Evolutionary conservation across 305 asterid species (phyloP), one percentile per base, ranked within the genome.

Genomic region (Nicotiana rustica): DNA sequence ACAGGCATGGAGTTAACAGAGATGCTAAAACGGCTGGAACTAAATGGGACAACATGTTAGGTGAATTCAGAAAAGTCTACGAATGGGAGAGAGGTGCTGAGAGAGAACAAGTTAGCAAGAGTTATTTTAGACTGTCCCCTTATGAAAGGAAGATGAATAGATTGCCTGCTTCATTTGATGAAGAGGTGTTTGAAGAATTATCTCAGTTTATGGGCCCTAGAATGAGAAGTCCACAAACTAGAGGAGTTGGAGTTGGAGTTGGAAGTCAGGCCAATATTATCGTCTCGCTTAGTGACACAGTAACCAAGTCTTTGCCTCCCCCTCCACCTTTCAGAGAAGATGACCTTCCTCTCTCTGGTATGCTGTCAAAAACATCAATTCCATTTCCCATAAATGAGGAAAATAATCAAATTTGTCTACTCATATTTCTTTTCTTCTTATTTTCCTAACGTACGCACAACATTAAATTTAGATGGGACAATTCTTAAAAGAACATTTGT

Each of bases 11-110:
- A 33, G 84, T 89, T 25, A 83, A 82, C 33, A 61, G 91, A 57
- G 91, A 89, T 59, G 91, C 91, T 2, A 89, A 89, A 70, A 89
- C 90, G 13, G 91, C 91, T 15, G 91, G 91, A 6, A 89, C 91
- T 17, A 89, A 89, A 69, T 89, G 91, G 91, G 91, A 89, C 76
- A 89, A 89, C 65, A 89, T 89, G 91, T 81, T 89, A 82, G 91
- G 91, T 1, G 91, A 89, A 60, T 89, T 89, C 78, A 85, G 91
- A 78, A 89, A 89, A 81, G 91, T 89, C 33, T 87, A 87, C 31
- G 91, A 89, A 66, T 89, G 90, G 90, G 91, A 89, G 66, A 86
- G 88, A 79, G 90, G 91, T 9, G 90, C 89, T 8, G 91, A 89
- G 17, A 65, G 89, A 25, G 92, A 89, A 62, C 85, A 84, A 14